These are phyloP conservation scores for Cyberlindnera mrakii DNA, from an alignment of 805 yeast genomes.

Conservation along the genomic window DNA sequence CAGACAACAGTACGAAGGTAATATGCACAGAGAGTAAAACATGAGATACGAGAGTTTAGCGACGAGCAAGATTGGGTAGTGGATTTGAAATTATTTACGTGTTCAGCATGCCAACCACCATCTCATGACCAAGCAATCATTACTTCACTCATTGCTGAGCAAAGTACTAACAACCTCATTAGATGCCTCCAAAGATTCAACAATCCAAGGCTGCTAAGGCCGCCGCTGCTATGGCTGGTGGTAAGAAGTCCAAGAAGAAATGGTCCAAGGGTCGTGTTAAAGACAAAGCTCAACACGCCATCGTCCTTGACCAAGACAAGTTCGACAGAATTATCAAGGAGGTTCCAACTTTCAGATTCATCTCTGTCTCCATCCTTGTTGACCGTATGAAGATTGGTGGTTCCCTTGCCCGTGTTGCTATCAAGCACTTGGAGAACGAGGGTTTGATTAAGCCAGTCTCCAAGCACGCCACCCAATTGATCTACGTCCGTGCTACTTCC, in stretches of 20 bases:
- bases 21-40: too few species aligned
- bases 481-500: slow-evolving; percentile 82
- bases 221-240: slow-evolving; percentile 99
- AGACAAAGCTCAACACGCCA: slow-evolving; percentile 99
- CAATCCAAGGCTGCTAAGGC: slow-evolving; percentile 99
- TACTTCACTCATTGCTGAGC: neutral
- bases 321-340: slow-evolving; percentile 99
- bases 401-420: slow-evolving; percentile 97
- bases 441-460: slow-evolving; percentile 94
- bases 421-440: slow-evolving; percentile 88
- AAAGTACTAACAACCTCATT: slow-evolving; percentile 16
- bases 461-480: slow-evolving; percentile 93
- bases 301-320: slow-evolving; percentile 95
- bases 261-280: slow-evolving; percentile 99
- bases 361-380: slow-evolving; percentile 95
- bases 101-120: neutral
- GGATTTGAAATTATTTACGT: too few species aligned
- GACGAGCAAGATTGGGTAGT: too few species aligned
- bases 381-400: slow-evolving; percentile 99
- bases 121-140: neutral
- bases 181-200: slow-evolving; percentile 99
- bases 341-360: slow-evolving; percentile 97
- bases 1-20: too few species aligned
- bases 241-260: slow-evolving; percentile 99
- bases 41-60: too few species aligned